These are phyloP conservation scores for Hypoxylon sp. DNA, from an alignment of 2,329 filamentous ascomycete genomes.

Conservation along the genomic window DNA sequence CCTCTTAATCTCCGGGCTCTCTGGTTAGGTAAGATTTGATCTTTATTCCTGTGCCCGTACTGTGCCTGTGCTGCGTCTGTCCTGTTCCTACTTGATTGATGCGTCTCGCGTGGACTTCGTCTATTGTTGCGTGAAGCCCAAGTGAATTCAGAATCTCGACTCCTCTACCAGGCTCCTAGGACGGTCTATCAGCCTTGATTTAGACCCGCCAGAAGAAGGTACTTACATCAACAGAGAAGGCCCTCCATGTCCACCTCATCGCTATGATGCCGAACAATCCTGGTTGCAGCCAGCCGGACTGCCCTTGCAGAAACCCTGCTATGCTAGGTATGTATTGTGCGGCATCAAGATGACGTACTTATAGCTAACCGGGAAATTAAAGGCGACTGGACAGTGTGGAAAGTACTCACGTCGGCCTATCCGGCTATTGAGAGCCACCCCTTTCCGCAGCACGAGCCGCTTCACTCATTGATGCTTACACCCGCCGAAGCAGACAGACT, in stretches of 20 bases:
- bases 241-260: not conserved
- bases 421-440: not conserved
- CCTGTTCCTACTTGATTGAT: not conserved
- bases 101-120: not conserved
- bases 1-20: not conserved
- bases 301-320: too few species aligned
- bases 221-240: not conserved
- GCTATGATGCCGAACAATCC: not conserved
- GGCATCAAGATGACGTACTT: not conserved
- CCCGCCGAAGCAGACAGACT: too few species aligned
- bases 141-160: not conserved
- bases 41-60: not conserved
- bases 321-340: not conserved
- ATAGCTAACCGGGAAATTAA: not conserved
- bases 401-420: not conserved
- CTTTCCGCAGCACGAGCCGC: not conserved
- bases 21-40: not conserved
- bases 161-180: not conserved
- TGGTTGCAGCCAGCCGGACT: too few species aligned
- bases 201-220: not conserved
- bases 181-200: not conserved
- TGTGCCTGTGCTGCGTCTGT: not conserved
- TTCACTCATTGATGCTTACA: not conserved
- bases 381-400: not conserved
- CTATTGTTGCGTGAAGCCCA: not conserved